Base-by-base conservation (phyloP, 2,329 filamentous ascomycete species). In the Fusarium camptoceras region DNA sequence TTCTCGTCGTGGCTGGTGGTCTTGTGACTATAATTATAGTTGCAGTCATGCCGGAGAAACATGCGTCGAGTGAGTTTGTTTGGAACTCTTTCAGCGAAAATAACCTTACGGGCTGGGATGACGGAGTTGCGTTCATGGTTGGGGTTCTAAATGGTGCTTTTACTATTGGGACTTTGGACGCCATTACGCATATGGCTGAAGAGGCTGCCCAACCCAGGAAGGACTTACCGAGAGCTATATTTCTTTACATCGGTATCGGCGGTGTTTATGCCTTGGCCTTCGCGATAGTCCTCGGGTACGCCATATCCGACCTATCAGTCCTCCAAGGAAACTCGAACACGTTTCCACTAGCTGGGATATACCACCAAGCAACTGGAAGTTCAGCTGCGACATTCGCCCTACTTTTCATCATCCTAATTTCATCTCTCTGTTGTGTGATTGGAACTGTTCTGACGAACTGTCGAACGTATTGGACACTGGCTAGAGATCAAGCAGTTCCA, bases 111-210 rank as follows among this genome's bases (percentile, higher is more conserved):
- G 73, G 73, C 0, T 76, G 73, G 73, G 55, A 74, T 12, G 71
- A 68, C 2, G 73, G 73, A 4, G 60, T 75, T n/a, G 69, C 73
- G 0, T 76, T 76, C 5, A 73, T 76, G 71, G 53, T 73, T 3
- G 73, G 73, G 0, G 59, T 76, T 11, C 57, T 76, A 3, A 76
- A 76, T 1, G 73, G 73, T 1, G 73, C 73, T 5, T 76, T 76
- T 18, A 66, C 73, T 0, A 76, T 75, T 9, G 73, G 73, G 1
- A 75, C 73, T 0, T 55, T 72, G 0, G 73, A 75, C 3, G 63
- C 73, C 1, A 75, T 75, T 11, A 75, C 73, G 0, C 73, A 75
- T 30, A 74, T 76, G 72, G 73, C 73, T 0, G 73, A 76, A 20
- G 73, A 76, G 25, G 59, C 68, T 18, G 72, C 59, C 10, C 55